Conservation (phyloP, 495 filamentous ascomycete genomes). For the Cudoniella acicularis region DNA sequence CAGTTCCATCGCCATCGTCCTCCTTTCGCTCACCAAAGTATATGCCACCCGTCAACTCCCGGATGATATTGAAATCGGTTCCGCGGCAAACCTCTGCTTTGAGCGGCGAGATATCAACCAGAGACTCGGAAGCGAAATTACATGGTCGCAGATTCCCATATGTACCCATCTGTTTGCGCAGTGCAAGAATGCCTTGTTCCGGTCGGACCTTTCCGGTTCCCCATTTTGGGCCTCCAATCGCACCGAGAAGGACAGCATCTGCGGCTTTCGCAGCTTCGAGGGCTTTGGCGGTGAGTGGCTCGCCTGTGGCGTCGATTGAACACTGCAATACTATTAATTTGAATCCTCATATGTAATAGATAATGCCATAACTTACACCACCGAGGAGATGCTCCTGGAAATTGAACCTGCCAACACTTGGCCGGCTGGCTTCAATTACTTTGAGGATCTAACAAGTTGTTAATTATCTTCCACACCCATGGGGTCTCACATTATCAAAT, state of each 20-base stretch:
- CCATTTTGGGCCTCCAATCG: constrained; percentile 98
- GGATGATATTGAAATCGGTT: constrained; percentile 91
- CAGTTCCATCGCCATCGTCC: constrained; percentile 72
- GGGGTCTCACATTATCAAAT: background rate
- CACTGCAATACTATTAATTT: constrained; percentile 43
- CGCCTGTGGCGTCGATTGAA: constrained; percentile 81
- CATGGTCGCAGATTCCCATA: constrained; percentile 98
- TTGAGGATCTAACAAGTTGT: constrained; percentile 59
- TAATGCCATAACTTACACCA: constrained; percentile 65
- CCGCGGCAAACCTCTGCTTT: constrained; percentile 83
- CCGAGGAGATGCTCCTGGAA: constrained; percentile 90
- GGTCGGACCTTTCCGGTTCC: constrained; percentile 85
- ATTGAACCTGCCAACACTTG: constrained; percentile 72
- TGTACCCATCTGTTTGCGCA: constrained; percentile 90
- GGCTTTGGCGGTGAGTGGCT: constrained; percentile 78
- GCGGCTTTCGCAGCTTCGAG: constrained; percentile 83
- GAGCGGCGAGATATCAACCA: constrained; percentile 84
- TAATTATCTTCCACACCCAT: background rate
- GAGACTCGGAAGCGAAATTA: constrained; percentile 88
- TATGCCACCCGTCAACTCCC: constrained; percentile 92
- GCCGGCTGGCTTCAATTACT: constrained; percentile 63
- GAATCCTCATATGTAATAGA: background rate
- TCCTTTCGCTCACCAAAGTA: constrained; percentile 96
- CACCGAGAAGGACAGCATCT: constrained; percentile 89
- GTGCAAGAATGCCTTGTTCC: constrained; percentile 88